A percentile compares a stretch with the other conserved stretches of the same genome.
phyloP scores from a whole-genome alignment of 2,329 filamentous ascomycete species.

The Stromatinia cepivora region DNA sequence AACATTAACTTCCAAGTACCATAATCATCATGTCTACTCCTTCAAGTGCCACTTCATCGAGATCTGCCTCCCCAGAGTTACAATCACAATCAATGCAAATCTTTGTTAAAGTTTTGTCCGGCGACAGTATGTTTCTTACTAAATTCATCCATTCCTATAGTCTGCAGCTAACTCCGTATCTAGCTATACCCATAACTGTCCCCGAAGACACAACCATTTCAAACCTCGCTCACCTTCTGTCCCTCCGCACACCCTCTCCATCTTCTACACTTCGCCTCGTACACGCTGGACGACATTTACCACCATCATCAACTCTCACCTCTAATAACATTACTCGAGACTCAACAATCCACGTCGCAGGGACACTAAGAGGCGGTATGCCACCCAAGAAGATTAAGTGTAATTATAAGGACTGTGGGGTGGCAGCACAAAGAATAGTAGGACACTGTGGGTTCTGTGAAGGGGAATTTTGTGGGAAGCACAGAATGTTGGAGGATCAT shows the following conservation, averaged over 20 bases:
- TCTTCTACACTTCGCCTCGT: slow-evolving; percentile 54
- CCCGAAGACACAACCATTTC: slow-evolving; percentile 54
- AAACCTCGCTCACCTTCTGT: slow-evolving; percentile 57
- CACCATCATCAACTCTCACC: slow-evolving; percentile 44
- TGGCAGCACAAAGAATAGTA: slow-evolving; percentile 86
- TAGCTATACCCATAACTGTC: slow-evolving; percentile 58
- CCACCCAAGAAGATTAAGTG: slow-evolving; percentile 74
- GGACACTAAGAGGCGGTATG: slow-evolving; percentile 59
- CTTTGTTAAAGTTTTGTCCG: slow-evolving; percentile 60
- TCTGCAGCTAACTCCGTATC: slow-evolving; percentile 32
- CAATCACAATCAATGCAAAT: slow-evolving; percentile 55
- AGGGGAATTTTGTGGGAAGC: slow-evolving; percentile 92
- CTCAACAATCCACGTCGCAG: slow-evolving; percentile 53
- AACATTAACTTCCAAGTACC: not conserved
- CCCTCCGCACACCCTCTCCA: slow-evolving; percentile 56
- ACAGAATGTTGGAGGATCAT: slow-evolving; percentile 91
- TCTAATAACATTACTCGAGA: slow-evolving; percentile 51
- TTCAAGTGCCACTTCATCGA: slow-evolving; percentile 30
- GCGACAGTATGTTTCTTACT: slow-evolving; percentile 52
- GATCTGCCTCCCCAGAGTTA: slow-evolving; percentile 43
- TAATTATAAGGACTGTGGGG: slow-evolving; percentile 85
- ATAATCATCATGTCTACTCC: slow-evolving; percentile 35
- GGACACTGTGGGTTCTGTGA: slow-evolving; percentile 95
- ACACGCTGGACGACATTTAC: slow-evolving; percentile 58
- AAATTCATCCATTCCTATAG: slow-evolving; percentile 9